Base-by-base conservation (phyloP, 2,329 filamentous ascomycete species). In the Claviceps digitariae region DNA sequence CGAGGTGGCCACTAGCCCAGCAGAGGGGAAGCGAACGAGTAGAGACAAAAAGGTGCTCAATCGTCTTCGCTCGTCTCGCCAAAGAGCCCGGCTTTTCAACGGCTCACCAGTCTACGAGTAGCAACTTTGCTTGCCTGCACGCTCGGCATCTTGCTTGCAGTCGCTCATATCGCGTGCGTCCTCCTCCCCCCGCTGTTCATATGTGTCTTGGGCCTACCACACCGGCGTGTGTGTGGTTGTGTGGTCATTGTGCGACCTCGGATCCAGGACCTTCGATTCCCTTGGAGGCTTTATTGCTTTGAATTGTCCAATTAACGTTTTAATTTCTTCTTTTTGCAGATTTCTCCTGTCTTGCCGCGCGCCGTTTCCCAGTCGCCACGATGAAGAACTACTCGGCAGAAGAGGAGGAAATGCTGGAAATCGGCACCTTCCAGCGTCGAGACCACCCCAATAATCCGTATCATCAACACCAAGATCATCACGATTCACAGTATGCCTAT, bases 321-420 rank as follows among this genome's bases (percentile, higher is more conserved):
- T n/a, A n/a, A n/a, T n/a, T n/a, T n/a, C n/a, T n/a, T n/a, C n/a
- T n/a, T n/a, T n/a, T n/a, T 6, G 45, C 31, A 36, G 43, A n/a
- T 25, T 51, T 25, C n/a, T 12, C 12, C 43, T 51, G 34, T 29
- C 36, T 8, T 2, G 1, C 10, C n/a, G n/a, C 27, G 12, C 46
- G 46, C 8, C 21, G 21, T 21, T 31, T 25, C 23, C 17, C n/a
- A 23, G 31, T 20, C 44, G 49, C 58, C 52, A 31, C 12, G 43
- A 66, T 65, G 64, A 66, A 64, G 55, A 62, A 61, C 48, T 60
- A 62, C 55, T 58, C 58, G 25, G 62, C 59, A 34, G 64, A 66
- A 56, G 62, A 64, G 53, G 61, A 63, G 46, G 67, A 68, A 54
- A 66, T 67, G 64, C 58, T 66, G 53, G 67, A 69, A 48, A 67